phyloP scores from a whole-genome alignment of 352 stramenopile species.

The Pilasporangium apinafurcum region DNA sequence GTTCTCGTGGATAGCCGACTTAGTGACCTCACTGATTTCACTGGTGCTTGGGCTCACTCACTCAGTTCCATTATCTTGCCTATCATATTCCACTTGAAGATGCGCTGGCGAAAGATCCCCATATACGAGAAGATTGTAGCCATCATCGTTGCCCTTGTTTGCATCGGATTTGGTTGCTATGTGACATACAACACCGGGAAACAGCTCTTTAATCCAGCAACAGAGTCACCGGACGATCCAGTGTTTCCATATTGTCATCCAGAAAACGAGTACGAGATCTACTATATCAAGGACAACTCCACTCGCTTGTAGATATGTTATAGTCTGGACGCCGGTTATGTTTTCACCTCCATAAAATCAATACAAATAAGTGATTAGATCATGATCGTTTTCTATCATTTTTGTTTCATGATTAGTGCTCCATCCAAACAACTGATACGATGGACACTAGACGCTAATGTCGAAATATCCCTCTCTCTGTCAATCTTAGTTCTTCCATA shows the following conservation, averaged over 20 bases:
- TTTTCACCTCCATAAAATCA: no score
- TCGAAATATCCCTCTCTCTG: no score
- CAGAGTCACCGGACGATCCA: constrained; percentile 5
- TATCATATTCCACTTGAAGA: constrained; percentile 27
- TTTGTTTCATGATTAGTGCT: no score
- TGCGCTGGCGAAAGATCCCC: constrained; percentile 12
- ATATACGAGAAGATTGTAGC: constrained; percentile 11
- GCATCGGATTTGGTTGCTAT: constrained; percentile 13
- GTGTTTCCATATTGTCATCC: constrained; percentile 10
- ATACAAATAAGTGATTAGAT: no score
- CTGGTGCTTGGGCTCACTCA: constrained; percentile 16
- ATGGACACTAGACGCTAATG: no score
- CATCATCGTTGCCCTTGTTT: constrained; percentile 14
- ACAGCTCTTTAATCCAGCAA: constrained; percentile 5
- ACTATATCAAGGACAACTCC: constrained; percentile 10
- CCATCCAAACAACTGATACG: no score
- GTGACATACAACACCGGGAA: constrained; percentile 12
- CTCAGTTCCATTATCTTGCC: constrained; percentile 23
- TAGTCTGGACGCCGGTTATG: no score
- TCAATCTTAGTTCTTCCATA: no score
- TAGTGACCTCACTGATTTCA: constrained; percentile 17
- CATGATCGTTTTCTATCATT: no score
- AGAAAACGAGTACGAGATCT: constrained; percentile 8
- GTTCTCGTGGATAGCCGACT: constrained; percentile 12
- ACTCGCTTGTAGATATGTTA: no score